Conservation (phyloP, 176 grass and related monocot species). For the Tuctoria greenei region DNA sequence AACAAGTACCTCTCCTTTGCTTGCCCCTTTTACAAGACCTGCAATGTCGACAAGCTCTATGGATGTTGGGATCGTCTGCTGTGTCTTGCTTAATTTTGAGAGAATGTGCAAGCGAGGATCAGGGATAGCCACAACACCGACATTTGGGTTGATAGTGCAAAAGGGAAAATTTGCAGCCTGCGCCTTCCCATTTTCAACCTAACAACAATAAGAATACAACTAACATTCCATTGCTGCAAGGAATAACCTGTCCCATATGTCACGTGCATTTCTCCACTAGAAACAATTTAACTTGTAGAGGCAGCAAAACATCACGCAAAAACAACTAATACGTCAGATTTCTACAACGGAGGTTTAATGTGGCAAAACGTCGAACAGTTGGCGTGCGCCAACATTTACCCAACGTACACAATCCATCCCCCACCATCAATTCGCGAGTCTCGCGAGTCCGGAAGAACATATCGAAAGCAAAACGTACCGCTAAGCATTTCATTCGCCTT, state of each 20-base stretch:
- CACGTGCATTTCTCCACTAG: background rate
- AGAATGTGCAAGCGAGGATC: slow-evolving; percentile 79
- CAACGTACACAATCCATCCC: background rate
- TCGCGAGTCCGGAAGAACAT: background rate
- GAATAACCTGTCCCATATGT: background rate
- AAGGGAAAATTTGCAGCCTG: slow-evolving; percentile 96
- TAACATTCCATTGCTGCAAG: background rate
- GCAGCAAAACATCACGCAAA: background rate
- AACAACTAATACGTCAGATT: background rate
- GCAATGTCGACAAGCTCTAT: slow-evolving; percentile 98
- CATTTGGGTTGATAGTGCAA: slow-evolving; percentile 93
- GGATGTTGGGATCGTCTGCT: slow-evolving; percentile 70
- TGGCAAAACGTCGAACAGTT: slow-evolving; percentile 54
- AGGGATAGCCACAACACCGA: slow-evolving; percentile 77
- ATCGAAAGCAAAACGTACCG: background rate
- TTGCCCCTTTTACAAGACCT: slow-evolving; percentile 96
- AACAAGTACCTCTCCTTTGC: slow-evolving; percentile 86
- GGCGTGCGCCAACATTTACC: background rate
- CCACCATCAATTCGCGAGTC: background rate
- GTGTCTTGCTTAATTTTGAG: slow-evolving; percentile 81
- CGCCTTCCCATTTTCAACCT: slow-evolving; percentile 98
- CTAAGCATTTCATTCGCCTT: no score
- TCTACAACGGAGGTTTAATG: background rate
- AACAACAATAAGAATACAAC: slow-evolving; percentile 12
- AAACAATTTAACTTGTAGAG: background rate